Percentiles rank a stretch among this genome's conserved stretches.
Evolutionary conservation across 179 eudicot species (phyloP).

Genomic region (Beta corolliflora): DNA sequence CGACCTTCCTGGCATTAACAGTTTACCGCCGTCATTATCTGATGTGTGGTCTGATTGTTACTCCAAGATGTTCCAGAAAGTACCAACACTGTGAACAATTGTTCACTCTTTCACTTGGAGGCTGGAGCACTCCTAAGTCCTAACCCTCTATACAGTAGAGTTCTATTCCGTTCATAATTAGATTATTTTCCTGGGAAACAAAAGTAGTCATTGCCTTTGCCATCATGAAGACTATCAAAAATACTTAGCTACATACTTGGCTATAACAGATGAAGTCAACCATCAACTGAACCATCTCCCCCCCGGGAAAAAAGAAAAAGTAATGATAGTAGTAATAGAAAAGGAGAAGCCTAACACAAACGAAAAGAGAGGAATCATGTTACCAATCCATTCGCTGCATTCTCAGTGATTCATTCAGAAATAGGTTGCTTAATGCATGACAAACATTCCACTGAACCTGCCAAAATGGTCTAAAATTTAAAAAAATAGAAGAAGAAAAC

Average conservation of each 20-base stretch:
- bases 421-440: constrained; percentile 88
- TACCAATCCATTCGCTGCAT: constrained; percentile 78
- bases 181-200: background rate
- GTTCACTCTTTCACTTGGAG: background rate
- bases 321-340: too few relatives aligned
- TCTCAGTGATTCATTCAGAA: constrained; percentile 68
- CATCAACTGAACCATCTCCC: too few relatives aligned
- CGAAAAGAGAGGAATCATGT: background rate
- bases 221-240: too few relatives aligned
- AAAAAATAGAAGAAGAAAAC: background rate
- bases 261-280: too few relatives aligned
- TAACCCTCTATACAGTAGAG: background rate
- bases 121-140: background rate
- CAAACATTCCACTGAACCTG: constrained; percentile 99
- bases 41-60: background rate
- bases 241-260: too few relatives aligned
- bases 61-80: background rate
- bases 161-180: background rate
- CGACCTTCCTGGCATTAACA: background rate
- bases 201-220: background rate
- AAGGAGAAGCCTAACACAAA: background rate
- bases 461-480: constrained; percentile 18
- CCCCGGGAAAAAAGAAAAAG: too few relatives aligned
- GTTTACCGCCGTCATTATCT: background rate
- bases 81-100: background rate